Conservation (phyloP, 225 moss, liverwort and hornwort species). For the Rhytidiadelphus loreus region DNA sequence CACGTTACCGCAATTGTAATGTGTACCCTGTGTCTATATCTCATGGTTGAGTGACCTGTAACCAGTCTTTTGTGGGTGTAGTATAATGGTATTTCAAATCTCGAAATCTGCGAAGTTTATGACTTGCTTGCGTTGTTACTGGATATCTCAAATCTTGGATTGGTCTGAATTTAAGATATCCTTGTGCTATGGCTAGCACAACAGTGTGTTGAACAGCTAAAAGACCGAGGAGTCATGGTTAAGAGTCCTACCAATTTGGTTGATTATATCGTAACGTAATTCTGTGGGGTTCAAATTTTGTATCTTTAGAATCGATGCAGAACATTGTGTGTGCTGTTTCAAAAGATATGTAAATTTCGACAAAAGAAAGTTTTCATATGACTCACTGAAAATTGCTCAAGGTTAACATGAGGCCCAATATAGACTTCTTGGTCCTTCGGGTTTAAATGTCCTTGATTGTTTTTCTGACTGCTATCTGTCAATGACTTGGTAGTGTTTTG, state of each 20-base stretch:
- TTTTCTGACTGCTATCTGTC: neutral
- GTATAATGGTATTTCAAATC: neutral
- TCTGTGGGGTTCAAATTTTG: neutral
- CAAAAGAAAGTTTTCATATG: too few relatives aligned
- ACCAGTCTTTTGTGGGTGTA: neutral
- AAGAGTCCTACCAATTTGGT: neutral
- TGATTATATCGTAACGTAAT: neutral
- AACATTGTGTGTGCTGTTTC: neutral
- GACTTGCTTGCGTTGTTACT: neutral
- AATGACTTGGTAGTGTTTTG: neutral
- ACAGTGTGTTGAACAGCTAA: neutral
- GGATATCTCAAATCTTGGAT: neutral
- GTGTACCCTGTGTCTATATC: too few relatives aligned
- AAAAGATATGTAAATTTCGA: neutral
- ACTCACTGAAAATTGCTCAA: neutral
- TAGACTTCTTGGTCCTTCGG: neutral
- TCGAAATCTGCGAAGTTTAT: neutral
- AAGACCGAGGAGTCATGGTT: neutral
- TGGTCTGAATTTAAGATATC: too few relatives aligned
- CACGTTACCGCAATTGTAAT: neutral
- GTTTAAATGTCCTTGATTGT: neutral
- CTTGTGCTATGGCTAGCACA: neutral
- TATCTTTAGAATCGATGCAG: neutral
- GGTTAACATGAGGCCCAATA: neutral
- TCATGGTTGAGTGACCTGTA: too few relatives aligned